Evolutionary conservation across 768 basidiomycete species (phyloP), one percentile per base, ranked within the genome.

Genomic region (Psilocybe tampanensis): DNA sequence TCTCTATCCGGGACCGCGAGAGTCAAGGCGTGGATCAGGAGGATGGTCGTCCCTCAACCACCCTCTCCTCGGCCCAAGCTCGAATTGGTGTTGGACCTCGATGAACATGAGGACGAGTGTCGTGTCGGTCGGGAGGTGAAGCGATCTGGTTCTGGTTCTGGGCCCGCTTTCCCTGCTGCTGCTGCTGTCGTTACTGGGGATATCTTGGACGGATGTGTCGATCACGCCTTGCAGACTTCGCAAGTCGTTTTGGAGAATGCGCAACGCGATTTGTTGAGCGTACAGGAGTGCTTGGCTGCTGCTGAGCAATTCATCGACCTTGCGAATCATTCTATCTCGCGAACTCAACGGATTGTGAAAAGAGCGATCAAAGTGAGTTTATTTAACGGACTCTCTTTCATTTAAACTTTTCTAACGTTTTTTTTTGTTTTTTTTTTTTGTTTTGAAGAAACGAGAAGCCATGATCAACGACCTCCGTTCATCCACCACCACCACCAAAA

Each of bases 11-110:
- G 79, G 13, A 72, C 81, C 4, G 76, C 80, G 44, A 82, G 77
- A 60, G 66, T 89, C 44, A 86, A 83, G 61, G 76, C 81, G 4
- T 89, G 88, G 88, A 70, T 86, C 64, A 84, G 79, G 70, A 83
- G 81, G 60, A 86, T 86, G 59, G 74, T 88, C 24, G 61, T 72
- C 8, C 66, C 72, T 2, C 74, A 76, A 21, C 75, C 74, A 9
- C 41, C 29, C 6, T 39, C 36, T 15, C 12, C 51, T n/a, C 61
- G 72, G 2, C 52, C 66, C 13, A 76, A 66, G 48, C 59, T 78
- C 11, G 73, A 78, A 55, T 66, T 81, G 21, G 72, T 74, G 19
- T 65, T 73, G 21, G 79, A 79, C 13, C 64, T 80, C 21, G 76
- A 80, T 41, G 54, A 29, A 32, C n/a, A 29, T 39, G 73, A 74